Percentiles rank a stretch among this genome's conserved stretches.
These are phyloP conservation scores for Aschersonia sp. DNA, from an alignment of 2,329 filamentous ascomycete genomes.

Conservation along the genomic window DNA sequence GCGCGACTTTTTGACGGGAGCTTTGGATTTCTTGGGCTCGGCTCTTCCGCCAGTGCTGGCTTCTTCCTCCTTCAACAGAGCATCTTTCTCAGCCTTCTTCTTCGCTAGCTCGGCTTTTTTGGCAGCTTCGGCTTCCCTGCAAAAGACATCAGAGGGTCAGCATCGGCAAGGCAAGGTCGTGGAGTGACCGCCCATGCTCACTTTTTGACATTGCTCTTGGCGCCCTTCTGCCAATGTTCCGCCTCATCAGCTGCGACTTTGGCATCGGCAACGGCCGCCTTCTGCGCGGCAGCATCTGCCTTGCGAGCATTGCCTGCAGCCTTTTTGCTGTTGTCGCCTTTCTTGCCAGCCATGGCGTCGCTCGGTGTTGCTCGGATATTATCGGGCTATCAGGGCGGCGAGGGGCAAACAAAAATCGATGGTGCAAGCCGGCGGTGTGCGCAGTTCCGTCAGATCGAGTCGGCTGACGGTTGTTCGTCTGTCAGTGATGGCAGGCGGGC, in stretches of 20 bases:
- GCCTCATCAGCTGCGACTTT: conserved; percentile 55
- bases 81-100: conserved; percentile 87
- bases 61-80: conserved; percentile 72
- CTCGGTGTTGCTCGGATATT: conserved; percentile 3
- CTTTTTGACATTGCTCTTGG: conserved; percentile 82
- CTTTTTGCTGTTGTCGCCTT: conserved; percentile 79
- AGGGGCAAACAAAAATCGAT: neutral
- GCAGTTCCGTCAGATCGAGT: neutral
- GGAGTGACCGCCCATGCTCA: conserved; percentile 25
- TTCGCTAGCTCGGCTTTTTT: conserved; percentile 78
- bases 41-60: conserved; percentile 41
- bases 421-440: neutral
- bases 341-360: conserved; percentile 55
- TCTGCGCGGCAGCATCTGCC: conserved; percentile 71
- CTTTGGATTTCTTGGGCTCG: conserved; percentile 52
- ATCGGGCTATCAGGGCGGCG: neutral
- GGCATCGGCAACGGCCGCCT: conserved; percentile 56
- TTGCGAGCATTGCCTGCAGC: conserved; percentile 81
- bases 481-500: too few species aligned
- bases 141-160: neutral
- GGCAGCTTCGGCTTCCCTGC: conserved; percentile 22
- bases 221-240: conserved; percentile 68
- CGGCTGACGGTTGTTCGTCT: neutral
- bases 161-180: neutral
- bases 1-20: conserved; percentile 52